Conservation (phyloP, 345 rosid genomes). For the Lepidium sativum region DNA sequence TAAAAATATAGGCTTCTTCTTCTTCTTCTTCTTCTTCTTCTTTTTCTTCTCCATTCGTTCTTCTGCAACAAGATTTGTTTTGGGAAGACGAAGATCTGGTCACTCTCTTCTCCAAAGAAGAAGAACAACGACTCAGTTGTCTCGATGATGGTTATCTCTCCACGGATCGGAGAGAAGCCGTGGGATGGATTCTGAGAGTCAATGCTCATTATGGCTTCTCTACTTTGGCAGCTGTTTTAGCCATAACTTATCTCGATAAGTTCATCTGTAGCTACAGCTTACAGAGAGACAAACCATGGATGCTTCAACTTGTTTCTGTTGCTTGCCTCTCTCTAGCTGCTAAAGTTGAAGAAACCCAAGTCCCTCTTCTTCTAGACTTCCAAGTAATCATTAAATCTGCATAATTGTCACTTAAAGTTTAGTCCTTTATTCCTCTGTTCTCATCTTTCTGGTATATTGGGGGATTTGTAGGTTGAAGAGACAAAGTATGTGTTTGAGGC, state of each 20-base stretch:
- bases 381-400: conserved; percentile 37
- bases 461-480: conserved; percentile 50
- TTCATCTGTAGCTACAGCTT: conserved; percentile 44
- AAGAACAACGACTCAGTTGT: conserved; percentile 24
- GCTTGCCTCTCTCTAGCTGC: conserved; percentile 91
- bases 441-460: neutral
- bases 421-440: neutral
- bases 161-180: conserved; percentile 53
- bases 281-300: conserved; percentile 78
- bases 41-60: conserved; percentile 27
- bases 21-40: conserved; percentile 19
- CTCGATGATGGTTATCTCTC: conserved; percentile 27
- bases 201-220: conserved; percentile 60
- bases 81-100: conserved; percentile 75
- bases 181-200: conserved; percentile 72
- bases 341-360: conserved; percentile 84
- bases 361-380: conserved; percentile 73
- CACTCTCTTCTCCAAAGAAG: conserved; percentile 57
- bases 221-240: conserved; percentile 58
- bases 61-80: conserved; percentile 57
- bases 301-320: conserved; percentile 78
- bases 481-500: conserved; percentile 69
- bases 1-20: too few relatives aligned
- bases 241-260: conserved; percentile 77
- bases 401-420: neutral